A percentile compares a stretch with the other conserved stretches of the same genome.
Conservation (phyloP, 75 land plant species). For the Pinus albicaulis region DNA sequence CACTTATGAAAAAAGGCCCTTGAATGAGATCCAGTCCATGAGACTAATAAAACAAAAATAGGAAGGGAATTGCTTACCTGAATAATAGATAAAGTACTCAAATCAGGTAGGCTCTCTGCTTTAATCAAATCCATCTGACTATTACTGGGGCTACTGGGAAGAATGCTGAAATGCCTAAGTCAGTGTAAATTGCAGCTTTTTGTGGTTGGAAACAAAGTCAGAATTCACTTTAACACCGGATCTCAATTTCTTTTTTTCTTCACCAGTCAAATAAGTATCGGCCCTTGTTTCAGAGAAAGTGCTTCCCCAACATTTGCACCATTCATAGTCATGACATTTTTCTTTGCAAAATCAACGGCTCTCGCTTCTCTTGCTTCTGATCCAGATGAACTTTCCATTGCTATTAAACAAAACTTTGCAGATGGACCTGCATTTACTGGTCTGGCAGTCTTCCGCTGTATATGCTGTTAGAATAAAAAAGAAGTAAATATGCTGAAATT, state of each 20-base stretch:
- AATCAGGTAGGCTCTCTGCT: slow-evolving; percentile 26
- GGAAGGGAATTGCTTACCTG: slow-evolving; percentile 27
- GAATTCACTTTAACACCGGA: slow-evolving; percentile 53
- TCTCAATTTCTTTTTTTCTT: too few species aligned
- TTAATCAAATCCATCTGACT: slow-evolving; percentile 27
- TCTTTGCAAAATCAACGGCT: slow-evolving; percentile 9
- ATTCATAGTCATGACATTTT: slow-evolving; percentile 1
- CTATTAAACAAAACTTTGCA: slow-evolving; percentile 4
- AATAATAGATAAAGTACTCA: slow-evolving; percentile 54
- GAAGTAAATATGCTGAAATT: not conserved
- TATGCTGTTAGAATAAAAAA: slow-evolving; percentile 15
- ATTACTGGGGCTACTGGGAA: slow-evolving; percentile 50
- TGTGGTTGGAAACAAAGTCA: slow-evolving; percentile 37
- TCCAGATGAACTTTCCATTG: not conserved
- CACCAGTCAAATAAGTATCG: too few species aligned
- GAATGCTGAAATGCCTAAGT: slow-evolving; percentile 63
- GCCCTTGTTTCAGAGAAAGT: slow-evolving; percentile 7
- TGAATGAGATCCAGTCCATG: not conserved
- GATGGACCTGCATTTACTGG: slow-evolving; percentile 15
- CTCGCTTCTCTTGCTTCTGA: not conserved
- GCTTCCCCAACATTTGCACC: slow-evolving; percentile 7
- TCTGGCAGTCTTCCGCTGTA: slow-evolving; percentile 13
- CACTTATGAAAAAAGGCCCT: not conserved
- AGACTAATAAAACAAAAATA: not conserved
- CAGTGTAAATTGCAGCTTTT: slow-evolving; percentile 67